A percentile compares a stretch with the other conserved stretches of the same genome.
These are phyloP conservation scores for Malus fusca DNA, from an alignment of 306 rosid species.

Conservation along the genomic window DNA sequence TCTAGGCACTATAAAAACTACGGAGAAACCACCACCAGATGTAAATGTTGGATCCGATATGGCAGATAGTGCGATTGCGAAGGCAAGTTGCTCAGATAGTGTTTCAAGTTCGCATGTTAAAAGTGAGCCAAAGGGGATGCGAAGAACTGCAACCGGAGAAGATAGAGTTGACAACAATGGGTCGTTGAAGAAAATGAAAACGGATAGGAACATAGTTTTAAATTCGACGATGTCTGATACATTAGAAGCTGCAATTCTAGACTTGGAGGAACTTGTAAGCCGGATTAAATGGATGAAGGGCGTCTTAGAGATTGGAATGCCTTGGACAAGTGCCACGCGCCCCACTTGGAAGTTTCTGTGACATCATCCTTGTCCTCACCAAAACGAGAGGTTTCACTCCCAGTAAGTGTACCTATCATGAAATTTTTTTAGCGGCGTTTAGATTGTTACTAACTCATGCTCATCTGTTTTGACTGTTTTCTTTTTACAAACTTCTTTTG, in stretches of 20 bases:
- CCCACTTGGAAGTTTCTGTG: conserved; percentile 51
- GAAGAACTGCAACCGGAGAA: conserved; percentile 9
- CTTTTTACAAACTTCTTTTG: not conserved
- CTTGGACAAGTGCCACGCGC: conserved; percentile 22
- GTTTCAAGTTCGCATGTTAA: conserved; percentile 18
- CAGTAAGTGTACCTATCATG: conserved; percentile 9
- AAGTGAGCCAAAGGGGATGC: conserved; percentile 19
- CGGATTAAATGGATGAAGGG: conserved; percentile 61
- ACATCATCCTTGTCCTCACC: conserved; percentile 25
- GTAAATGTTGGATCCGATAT: conserved; percentile 10
- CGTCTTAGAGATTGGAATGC: conserved; percentile 36
- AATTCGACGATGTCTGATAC: conserved; percentile 42
- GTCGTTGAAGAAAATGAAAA: conserved; percentile 36
- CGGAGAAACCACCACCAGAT: not conserved
- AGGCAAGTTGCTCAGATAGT: conserved; percentile 18
- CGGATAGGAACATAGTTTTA: conserved; percentile 20
- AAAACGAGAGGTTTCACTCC: conserved; percentile 20
- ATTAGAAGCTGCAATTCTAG: conserved; percentile 53
- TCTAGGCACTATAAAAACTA: conserved; percentile 1
- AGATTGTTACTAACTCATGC: not conserved
- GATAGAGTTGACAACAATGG: conserved; percentile 13
- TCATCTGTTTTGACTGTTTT: not conserved
- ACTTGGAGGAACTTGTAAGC: conserved; percentile 73
- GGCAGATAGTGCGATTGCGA: conserved; percentile 12
- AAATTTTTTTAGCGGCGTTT: not conserved